These are phyloP conservation scores for Trapa incisa DNA, from an alignment of 345 rosid genomes.

Conservation along the genomic window DNA sequence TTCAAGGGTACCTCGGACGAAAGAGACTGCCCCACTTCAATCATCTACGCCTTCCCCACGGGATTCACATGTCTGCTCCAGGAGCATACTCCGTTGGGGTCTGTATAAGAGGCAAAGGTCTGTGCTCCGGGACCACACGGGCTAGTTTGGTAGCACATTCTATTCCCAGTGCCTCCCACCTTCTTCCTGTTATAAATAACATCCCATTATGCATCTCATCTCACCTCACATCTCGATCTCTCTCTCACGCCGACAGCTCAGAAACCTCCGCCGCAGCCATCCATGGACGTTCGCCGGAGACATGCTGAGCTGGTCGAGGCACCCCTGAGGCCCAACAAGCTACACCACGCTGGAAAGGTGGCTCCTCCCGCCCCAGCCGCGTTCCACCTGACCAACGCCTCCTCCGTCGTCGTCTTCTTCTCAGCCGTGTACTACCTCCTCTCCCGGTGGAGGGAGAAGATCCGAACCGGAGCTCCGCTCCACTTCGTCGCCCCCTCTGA, in stretches of 20 bases:
- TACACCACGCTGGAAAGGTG: not conserved
- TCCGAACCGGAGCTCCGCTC: slow-evolving; percentile 25
- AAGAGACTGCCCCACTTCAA: not conserved
- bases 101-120: not conserved
- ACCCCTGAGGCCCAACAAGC: slow-evolving; percentile 1
- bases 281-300: slow-evolving; percentile 11
- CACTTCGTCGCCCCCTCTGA: slow-evolving; percentile 22
- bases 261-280: not conserved
- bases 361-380: slow-evolving; percentile 11
- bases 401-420: slow-evolving; percentile 24
- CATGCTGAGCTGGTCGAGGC: not conserved
- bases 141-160: not conserved
- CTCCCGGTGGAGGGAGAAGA: slow-evolving; percentile 29
- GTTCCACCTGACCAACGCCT: slow-evolving; percentile 17
- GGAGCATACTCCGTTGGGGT: not conserved
- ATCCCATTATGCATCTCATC: not conserved
- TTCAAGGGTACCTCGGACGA: not conserved
- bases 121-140: not conserved
- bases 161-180: no score
- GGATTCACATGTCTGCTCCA: not conserved
- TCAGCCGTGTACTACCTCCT: slow-evolving; percentile 26
- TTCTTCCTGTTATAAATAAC: not conserved
- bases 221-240: no score
- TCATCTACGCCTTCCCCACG: not conserved
- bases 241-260: not conserved